Base-by-base conservation (phyloP, 2,329 filamentous ascomycete species). In the Ophiostoma perfectum region DNA sequence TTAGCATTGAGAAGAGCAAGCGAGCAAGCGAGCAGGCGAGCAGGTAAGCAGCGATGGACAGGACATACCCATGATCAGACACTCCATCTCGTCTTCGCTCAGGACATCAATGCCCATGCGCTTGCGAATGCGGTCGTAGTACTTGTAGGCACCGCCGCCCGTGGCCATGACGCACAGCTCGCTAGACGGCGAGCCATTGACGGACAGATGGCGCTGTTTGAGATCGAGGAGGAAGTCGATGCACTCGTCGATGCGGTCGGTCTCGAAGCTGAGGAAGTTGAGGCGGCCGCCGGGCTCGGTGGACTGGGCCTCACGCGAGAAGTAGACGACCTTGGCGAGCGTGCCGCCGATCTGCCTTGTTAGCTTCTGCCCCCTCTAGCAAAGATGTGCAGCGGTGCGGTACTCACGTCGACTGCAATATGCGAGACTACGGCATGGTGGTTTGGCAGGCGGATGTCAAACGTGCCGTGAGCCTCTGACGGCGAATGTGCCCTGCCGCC, bases 61-160 rank as follows among this genome's bases (percentile, higher is more conserved):
- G 27, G 27, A 27, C 27, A 27, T 27, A 93, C 91, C 93, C 75
- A 95, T 95, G 72, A 99, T 99, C 69, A 99, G 81, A 76, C 95
- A 99, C 78, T 97, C 93, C 95, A 99, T 99, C 80, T 99, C 95
- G 75, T 99, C 95, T 78, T 98, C 95, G 60, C 93, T 84, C 74
- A 93, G 82, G 27, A 99, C 93, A 76, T 97, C 90, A 1, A 97
- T 91, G 14, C 91, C 91, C 66, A 99, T 81, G 4, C 89, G 88
- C 71, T 94, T 86, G 75, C 88, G 89, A 74, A 99, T 92, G 78
- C 88, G 89, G 77, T 98, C 93, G 78, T 98, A 97, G 80, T 91
- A 99, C 78, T 98, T 97, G 83, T 91, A 98, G 5, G 95, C 93
- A 27, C 95, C 95, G 41, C 95, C 95, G 5, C 95, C 95, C 0